phyloP scores from a whole-genome alignment of 2,329 filamentous ascomycete species.

The Ophiosphaerella korrae region DNA sequence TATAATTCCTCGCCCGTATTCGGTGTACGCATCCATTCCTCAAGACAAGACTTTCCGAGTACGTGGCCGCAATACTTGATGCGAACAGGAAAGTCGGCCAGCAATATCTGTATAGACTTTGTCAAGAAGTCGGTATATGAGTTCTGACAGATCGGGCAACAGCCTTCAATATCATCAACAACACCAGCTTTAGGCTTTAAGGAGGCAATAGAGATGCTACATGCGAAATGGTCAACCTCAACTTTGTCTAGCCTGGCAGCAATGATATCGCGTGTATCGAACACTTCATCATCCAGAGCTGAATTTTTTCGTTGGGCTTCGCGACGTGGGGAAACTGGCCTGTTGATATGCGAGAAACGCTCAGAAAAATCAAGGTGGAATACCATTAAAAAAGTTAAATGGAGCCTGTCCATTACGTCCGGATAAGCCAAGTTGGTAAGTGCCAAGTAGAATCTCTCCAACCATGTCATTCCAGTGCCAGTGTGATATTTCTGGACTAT shows the following conservation, averaged over 20 bases:
- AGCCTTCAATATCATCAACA: slow-evolving; percentile 13
- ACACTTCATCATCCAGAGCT: not conserved
- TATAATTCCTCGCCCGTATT: slow-evolving; percentile 26
- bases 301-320: slow-evolving; percentile 2
- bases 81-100: slow-evolving; percentile 28
- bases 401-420: slow-evolving; percentile 10
- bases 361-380: slow-evolving; percentile 18
- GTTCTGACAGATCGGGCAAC: slow-evolving; percentile 28
- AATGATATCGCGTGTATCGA: slow-evolving; percentile 6
- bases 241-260: not conserved
- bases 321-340: not conserved
- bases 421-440: slow-evolving; percentile 15
- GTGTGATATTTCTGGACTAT: slow-evolving; percentile 17
- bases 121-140: slow-evolving; percentile 17
- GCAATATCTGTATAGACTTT: slow-evolving; percentile 13
- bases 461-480: slow-evolving; percentile 2
- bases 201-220: slow-evolving; percentile 18
- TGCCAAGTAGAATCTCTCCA: slow-evolving; percentile 25
- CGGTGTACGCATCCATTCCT: slow-evolving; percentile 29
- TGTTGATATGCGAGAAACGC: slow-evolving; percentile 4
- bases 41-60: slow-evolving; percentile 28
- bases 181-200: slow-evolving; percentile 1
- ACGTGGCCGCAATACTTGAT: slow-evolving; percentile 35
- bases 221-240: slow-evolving; percentile 28
- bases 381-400: slow-evolving; percentile 12